Base-by-base conservation (phyloP, 805 yeast species). In the Sugiyamaella americana region DNA sequence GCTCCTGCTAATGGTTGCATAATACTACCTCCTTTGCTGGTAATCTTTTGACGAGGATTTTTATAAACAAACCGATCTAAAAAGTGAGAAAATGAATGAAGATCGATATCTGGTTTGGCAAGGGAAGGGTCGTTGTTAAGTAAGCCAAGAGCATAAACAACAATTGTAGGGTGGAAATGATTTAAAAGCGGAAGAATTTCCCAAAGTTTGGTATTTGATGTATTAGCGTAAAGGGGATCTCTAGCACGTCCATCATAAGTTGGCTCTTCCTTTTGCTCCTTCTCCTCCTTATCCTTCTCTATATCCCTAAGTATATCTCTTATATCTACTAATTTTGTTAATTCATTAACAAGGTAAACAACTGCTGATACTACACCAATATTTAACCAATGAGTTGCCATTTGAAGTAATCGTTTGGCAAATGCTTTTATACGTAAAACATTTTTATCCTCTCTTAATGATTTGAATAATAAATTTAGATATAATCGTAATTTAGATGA, bases 1-100 rank as follows among this genome's bases (percentile, higher is more conserved):
- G 61, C 60, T 52, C 96, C 97, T 39, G 94, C 88, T 54, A 93
- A 72, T 43, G 98, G 98, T 72, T 93, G 98, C 98, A 93, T 93
- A 62, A 93, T 89, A 38, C 97, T 87, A 3, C 84, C 72, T 59
- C 98, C 98, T 62, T 84, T 81, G 18, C 45, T 69, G 29, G 71
- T 64, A 17, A 80, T 72, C 65, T 83, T 85, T 58, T 79, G 83
- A 69, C 87, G 87, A 41, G 96, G 87, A 64, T 88, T 87, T 68
- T 87, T 84, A 71, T 93, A 93, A 35, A 93, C 96, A 68, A 94
- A 93, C 65, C 95, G 79, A 66, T 93, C 96, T 68, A 93, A 74
- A 78, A 93, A 93, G 66, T 88, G 97, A 18, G 85, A 73, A 53
- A 93, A 71, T 0, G 96, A 82, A 66, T 80, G 91, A 51, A 93